Evolutionary conservation across 768 basidiomycete species (phyloP), one percentile per base, ranked within the genome.

Genomic region (Leucosporidium scottii): DNA sequence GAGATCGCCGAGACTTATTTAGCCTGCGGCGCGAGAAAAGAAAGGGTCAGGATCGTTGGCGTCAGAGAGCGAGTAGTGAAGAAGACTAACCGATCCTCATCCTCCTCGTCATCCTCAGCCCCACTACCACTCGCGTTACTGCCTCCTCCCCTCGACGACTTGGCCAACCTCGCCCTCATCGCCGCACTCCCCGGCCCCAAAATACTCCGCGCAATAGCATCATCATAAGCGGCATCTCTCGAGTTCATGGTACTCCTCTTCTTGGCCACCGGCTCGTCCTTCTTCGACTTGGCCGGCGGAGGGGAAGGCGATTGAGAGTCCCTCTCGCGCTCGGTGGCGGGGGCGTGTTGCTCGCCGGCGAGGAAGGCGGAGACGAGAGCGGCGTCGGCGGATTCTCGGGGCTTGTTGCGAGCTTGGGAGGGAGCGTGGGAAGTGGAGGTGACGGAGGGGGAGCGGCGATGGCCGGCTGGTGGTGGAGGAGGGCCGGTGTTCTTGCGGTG

Each of bases 201-300:
- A 23, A 72, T 69, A 18, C 55, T 63, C 51, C 70, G 47, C 57
- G 78, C 77, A 55, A 81, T 79, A 49, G 87, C 91, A 76, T 93
- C 89, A 76, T 94, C 93, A 76, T 92, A 93, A 18, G 78, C 79
- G 21, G 93, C 91, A 78, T 96, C 94, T 65, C 94, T 82, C 75
- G 91, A 93, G 78, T 98, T 98, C 92, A 99, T 94, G 60, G 96
- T 99, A 74, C 91, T 92, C 68, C 96, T 83, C 61, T 91, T 85
- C 80, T 93, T 94, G 50, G 88, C 83, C 25, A 74, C 62, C 21
- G 59, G 23, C 23, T 21, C 50, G 30, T 30, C 25, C 4, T 28
- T 7, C 49, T 44, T 21, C 55, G 12, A 15, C 28, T 50, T 61
- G 7, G 48, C 13, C 39, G 53, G 21, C 36, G 34, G 36, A 25